Base-by-base conservation (phyloP, 768 basidiomycete species). In the Mycena belliarum region DNA sequence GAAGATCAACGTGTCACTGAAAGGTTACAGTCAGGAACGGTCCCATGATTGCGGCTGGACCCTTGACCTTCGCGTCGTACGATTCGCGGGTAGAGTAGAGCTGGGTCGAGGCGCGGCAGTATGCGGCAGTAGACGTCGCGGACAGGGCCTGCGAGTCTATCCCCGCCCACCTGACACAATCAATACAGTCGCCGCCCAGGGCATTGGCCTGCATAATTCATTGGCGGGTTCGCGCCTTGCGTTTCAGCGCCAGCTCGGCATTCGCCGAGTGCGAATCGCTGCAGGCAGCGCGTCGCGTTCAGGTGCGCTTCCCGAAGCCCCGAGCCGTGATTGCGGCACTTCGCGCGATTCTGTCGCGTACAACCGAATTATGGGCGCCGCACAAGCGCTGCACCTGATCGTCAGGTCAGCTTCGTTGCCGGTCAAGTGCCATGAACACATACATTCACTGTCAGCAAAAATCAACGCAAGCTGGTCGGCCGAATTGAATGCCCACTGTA, bases 301-400 rank as follows among this genome's bases (percentile, higher is more conserved):
- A 18, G 20, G 16, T 38, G 48, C 21, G 41, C 46, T 25, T 33
- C 29, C 26, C 32, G 56, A 46, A 57, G 56, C 10, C 26, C 43
- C 49, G 48, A 57, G 49, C 7, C n/a, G 18, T 51, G 49, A 51
- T 57, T n/a, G 56, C 41, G 47, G 49, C 49, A 44, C 21, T 44
- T 6, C 6, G 29, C 29, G 38, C 42, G 55, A 56, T 55, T 49
- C 28, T 55, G 54, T 49, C 47, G 23, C 38, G 45, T 42, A 55
- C 44, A n/a, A 29, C 41, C 12, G 15, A n/a, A n/a, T n/a, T n/a
- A n/a, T n/a, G n/a, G n/a, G n/a, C n/a, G n/a, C 45, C 47, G 47
- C 37, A 29, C 47, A 25, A 29, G 25, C 33, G 26, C 15, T 32
- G 6, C 29, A 32, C 7, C 12, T 32, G 29, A 32, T 32, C 29